Evolutionary conservation across 768 basidiomycete species (phyloP), one percentile per base, ranked within the genome.

Genomic region (Rhodosporidiobolus sp.): DNA sequence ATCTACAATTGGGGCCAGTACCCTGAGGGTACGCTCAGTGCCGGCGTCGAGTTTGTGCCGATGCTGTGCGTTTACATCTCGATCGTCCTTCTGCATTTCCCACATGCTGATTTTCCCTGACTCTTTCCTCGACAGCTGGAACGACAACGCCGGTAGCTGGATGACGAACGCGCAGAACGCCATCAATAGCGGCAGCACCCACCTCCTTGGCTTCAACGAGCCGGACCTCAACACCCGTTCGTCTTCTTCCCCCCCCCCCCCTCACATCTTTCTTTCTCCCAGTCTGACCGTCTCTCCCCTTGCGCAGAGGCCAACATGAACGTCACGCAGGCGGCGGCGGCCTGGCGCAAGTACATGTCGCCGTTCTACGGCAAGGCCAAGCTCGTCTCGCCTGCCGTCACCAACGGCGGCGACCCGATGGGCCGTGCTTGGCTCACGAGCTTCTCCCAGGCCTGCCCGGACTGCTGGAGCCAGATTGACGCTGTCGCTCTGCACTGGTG

Each of bases 341-440:
- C 26, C 0, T 76, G 71, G 64, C 64, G 67, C 65, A 32, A 60
- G 65, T 61, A 70, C 55, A 76, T 76, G 72, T 55, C 67, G 54
- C 75, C 75, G 4, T 76, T 62, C 58, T 14, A 28, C 30, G 66
- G 69, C 26, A 49, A 73, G 35, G 67, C 65, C 52, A 67, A 64
- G 62, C 75, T 76, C 35, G 61, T 70, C 54, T 66, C 72, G 53
- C 72, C 72, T 17, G 75, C 75, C 2, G 68, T 76, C 19, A 76
- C 75, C 1, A 73, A 68, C 34, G 70, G 66, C 17, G 68, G 55
- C 20, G 14, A 4, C 1, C 54, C 72, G 9, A 60, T 69, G 49
- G 72, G 72, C 1, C 28, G 54, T 12, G 54, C 49, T 3, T 74
- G 48, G 38, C 38, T 74, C 19, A 1, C 53, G 32, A 24, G 57